These are phyloP conservation scores for Macaranga tanarius DNA, from an alignment of 441 rosid genomes.

Conservation along the genomic window DNA sequence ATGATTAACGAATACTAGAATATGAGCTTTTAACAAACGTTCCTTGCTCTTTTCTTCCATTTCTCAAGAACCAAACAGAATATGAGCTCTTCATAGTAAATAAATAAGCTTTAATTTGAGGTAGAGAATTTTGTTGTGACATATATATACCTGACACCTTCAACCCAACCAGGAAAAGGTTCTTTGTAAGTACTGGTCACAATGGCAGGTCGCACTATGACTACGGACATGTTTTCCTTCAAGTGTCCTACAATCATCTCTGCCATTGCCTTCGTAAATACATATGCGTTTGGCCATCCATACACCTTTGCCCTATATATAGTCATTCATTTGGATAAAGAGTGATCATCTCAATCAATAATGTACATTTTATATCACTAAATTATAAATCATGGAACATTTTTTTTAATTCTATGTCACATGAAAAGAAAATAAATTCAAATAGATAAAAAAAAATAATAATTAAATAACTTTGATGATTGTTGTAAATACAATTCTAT, in stretches of 20 bases:
- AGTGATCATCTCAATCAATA: too few relatives aligned
- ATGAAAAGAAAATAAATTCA: too few relatives aligned
- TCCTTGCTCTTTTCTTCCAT: background rate
- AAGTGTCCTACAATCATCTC: conserved; percentile 46
- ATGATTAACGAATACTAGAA: too few relatives aligned
- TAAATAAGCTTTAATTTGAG: too few relatives aligned
- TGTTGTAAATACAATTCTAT: too few relatives aligned
- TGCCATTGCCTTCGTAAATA: conserved; percentile 67
- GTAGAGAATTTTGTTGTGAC: background rate
- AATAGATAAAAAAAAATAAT: too few relatives aligned
- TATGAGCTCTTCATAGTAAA: too few relatives aligned
- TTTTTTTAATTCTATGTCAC: too few relatives aligned
- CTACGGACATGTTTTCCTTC: conserved; percentile 33
- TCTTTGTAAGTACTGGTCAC: conserved; percentile 49
- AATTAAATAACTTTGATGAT: too few relatives aligned
- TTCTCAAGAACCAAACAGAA: background rate
- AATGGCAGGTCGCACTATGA: conserved; percentile 47
- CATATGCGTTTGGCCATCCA: conserved; percentile 72
- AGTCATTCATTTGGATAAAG: background rate
- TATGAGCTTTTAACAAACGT: too few relatives aligned
- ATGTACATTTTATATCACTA: too few relatives aligned
- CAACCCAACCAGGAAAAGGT: conserved; percentile 63
- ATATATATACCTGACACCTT: conserved; percentile 65
- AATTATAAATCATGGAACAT: background rate
- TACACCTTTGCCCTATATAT: conserved; percentile 46